A percentile compares a stretch with the other conserved stretches of the same genome.
These are phyloP conservation scores for Auriscalpium vulgare DNA, from an alignment of 768 basidiomycete species.

Conservation along the genomic window DNA sequence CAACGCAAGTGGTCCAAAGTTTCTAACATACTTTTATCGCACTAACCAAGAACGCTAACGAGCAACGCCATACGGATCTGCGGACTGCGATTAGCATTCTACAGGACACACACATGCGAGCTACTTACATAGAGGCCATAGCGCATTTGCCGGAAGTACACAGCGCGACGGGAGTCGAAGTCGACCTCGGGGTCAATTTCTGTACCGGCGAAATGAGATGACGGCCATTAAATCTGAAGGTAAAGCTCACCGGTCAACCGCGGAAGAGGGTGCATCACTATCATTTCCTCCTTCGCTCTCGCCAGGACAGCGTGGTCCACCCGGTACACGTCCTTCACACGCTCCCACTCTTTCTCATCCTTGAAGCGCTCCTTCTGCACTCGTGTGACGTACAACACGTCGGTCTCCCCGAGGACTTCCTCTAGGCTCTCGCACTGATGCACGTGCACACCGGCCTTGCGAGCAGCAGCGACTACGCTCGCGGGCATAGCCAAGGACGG, in stretches of 20 bases:
- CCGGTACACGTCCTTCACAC: conserved; percentile 87
- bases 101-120: not conserved
- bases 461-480: conserved; percentile 71
- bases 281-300: conserved; percentile 92
- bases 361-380: conserved; percentile 93
- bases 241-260: conserved; percentile 66
- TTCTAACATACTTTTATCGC: not conserved
- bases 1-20: not conserved
- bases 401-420: conserved; percentile 85
- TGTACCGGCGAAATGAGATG: conserved; percentile 23
- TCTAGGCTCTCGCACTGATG: conserved; percentile 83
- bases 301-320: conserved; percentile 92
- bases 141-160: conserved; percentile 98
- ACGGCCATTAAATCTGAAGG: not conserved
- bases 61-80: conserved; percentile 49
- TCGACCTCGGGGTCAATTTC: conserved; percentile 99
- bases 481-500: conserved; percentile 83
- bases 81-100: not conserved
- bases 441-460: conserved; percentile 75
- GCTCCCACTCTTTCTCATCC: conserved; percentile 74
- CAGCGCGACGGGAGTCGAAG: conserved; percentile 88
- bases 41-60: conserved; percentile 30
- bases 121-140: conserved; percentile 92
- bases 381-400: conserved; percentile 94
- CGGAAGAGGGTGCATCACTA: conserved; percentile 99